phyloP scores from a whole-genome alignment of 1,284 basidiomycete species.

The Cutaneotrichosporon sp. region DNA sequence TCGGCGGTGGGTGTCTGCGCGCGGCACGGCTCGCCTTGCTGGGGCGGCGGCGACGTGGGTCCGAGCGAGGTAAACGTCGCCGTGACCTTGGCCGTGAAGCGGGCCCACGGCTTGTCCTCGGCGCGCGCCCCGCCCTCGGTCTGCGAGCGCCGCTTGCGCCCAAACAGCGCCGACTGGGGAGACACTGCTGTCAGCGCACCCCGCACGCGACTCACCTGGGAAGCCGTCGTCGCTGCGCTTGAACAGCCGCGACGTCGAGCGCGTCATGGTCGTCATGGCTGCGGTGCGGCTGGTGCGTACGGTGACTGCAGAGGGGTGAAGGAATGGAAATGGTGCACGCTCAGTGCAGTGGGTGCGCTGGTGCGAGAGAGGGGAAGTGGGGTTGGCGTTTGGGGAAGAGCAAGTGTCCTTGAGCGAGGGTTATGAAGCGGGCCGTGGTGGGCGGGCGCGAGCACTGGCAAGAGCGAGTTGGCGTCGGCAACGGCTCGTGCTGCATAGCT shows the following conservation, averaged over 20 bases:
- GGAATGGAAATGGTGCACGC: slow-evolving; percentile 1
- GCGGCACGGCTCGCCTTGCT: too few species aligned
- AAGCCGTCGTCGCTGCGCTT: background rate
- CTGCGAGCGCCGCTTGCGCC: background rate
- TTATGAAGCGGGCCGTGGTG: background rate
- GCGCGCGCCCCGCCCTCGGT: background rate
- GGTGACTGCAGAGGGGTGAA: background rate
- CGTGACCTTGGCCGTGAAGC: background rate
- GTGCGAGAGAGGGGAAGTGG: background rate
- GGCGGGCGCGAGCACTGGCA: background rate
- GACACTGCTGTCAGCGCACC: background rate
- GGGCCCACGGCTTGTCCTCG: background rate
- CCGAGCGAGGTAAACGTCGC: background rate
- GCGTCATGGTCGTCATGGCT: background rate
- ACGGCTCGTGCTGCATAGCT: background rate
- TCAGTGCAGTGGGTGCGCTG: background rate
- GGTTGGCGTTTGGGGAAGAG: background rate
- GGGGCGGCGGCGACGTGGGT: too few species aligned
- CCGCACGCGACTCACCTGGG: background rate
- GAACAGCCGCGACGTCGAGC: background rate
- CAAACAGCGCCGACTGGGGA: background rate
- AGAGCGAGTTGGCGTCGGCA: background rate
- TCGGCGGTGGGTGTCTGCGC: too few species aligned
- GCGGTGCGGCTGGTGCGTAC: background rate
- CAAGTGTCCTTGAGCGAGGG: background rate